phyloP scores from a whole-genome alignment of 768 basidiomycete species.

The Cystobasidium tubakii region DNA sequence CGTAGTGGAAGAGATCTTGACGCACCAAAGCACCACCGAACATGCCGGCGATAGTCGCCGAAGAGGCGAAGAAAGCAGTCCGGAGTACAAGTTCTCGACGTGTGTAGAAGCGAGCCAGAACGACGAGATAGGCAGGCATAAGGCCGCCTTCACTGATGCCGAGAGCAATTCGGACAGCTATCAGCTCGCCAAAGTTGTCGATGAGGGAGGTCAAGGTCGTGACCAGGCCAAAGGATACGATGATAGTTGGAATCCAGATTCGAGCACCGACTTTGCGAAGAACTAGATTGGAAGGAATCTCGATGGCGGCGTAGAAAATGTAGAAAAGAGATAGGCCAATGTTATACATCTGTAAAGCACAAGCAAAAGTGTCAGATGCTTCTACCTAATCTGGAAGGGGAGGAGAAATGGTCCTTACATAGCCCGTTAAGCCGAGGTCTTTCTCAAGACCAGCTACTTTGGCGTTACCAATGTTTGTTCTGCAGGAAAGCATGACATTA shows the following conservation, averaged over 20 bases:
- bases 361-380: background rate
- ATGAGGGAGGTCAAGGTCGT: conserved; percentile 32
- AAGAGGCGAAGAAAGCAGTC: conserved; percentile 28
- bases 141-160: conserved; percentile 35
- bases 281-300: conserved; percentile 7
- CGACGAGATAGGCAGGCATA: conserved; percentile 31
- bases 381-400: background rate
- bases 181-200: conserved; percentile 29
- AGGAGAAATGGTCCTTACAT: background rate
- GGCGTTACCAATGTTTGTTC: conserved; percentile 34
- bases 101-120: conserved; percentile 39
- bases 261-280: conserved; percentile 24
- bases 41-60: conserved; percentile 30
- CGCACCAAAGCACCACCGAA: conserved; percentile 33
- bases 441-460: conserved; percentile 33
- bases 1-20: background rate
- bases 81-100: conserved; percentile 33
- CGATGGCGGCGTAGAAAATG: conserved; percentile 7
- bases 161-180: conserved; percentile 32
- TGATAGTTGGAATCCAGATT: conserved; percentile 37
- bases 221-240: conserved; percentile 34
- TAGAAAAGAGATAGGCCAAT: conserved; percentile 34
- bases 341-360: conserved; percentile 17
- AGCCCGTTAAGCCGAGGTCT: conserved; percentile 24
- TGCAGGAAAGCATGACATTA: background rate